Conservation (phyloP, 2,329 filamentous ascomycete species). For the Ophiocordyceps sinensis region DNA sequence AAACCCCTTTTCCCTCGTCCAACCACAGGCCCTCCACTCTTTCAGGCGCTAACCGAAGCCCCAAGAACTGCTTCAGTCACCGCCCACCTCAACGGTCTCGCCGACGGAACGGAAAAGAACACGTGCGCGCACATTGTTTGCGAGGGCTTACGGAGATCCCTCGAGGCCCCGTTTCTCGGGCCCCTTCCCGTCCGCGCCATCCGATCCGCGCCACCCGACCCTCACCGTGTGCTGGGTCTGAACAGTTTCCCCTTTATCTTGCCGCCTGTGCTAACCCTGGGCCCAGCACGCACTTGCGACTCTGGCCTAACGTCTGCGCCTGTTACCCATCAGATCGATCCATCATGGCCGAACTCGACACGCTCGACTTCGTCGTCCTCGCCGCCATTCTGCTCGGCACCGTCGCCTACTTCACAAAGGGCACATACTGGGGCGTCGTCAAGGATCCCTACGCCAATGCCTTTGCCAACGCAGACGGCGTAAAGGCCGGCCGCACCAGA, state of each 20-base stretch:
- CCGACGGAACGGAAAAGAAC: neutral
- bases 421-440: conserved; percentile 76
- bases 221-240: no score
- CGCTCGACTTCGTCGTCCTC: conserved; percentile 87
- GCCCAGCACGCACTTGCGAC: neutral
- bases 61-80: neutral
- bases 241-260: no score
- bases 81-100: neutral
- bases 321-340: neutral
- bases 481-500: conserved; percentile 70
- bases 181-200: no score
- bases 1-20: no score
- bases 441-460: conserved; percentile 80
- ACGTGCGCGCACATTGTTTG: neutral
- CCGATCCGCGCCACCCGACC: no score
- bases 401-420: conserved; percentile 93
- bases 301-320: neutral
- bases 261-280: no score
- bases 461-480: conserved; percentile 52
- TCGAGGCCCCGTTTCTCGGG: neutral
- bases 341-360: conserved; percentile 90
- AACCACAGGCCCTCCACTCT: no score
- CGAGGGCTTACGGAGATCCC: neutral
- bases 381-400: conserved; percentile 73
- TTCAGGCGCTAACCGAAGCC: no score